phyloP scores from a whole-genome alignment of 129 eudicot genomes.

The Logfia minima region DNA sequence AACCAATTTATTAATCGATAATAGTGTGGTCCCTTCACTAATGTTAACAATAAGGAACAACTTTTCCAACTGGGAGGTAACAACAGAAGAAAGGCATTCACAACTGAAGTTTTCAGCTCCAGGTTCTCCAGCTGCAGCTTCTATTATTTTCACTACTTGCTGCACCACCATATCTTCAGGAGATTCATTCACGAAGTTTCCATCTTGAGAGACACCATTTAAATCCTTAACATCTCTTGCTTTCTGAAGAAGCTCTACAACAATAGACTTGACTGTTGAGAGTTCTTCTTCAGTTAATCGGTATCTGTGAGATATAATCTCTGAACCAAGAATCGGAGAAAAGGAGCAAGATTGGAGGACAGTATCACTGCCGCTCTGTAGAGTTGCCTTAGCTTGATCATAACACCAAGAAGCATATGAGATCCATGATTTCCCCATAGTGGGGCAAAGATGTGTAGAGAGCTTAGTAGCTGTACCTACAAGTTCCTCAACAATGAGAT shows the following conservation, averaged over 20 bases:
- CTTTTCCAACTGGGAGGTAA: conserved; percentile 71
- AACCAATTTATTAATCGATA: conserved; percentile 45
- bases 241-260: conserved; percentile 47
- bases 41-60: conserved; percentile 47
- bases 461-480: conserved; percentile 71
- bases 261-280: conserved; percentile 43
- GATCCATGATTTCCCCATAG: conserved; percentile 92
- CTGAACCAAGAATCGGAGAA: conserved; percentile 65
- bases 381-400: conserved; percentile 65
- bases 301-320: conserved; percentile 55
- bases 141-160: conserved; percentile 64
- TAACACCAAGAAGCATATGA: conserved; percentile 96
- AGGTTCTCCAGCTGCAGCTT: conserved; percentile 79
- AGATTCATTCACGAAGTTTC: conserved; percentile 26
- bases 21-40: conserved; percentile 35
- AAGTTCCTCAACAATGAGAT: conserved; percentile 65
- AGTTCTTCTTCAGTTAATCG: conserved; percentile 66
- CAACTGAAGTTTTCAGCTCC: conserved; percentile 61
- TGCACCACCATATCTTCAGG: conserved; percentile 48
- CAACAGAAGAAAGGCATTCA: conserved; percentile 59
- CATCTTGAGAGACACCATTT: conserved; percentile 32
- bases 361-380: conserved; percentile 38
- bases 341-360: conserved; percentile 70
- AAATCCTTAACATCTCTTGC: conserved; percentile 33
- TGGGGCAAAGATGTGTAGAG: conserved; percentile 74